Percentiles rank a stretch among this genome's conserved stretches.
These are phyloP conservation scores for Stramenopiles sp. DNA, from an alignment of 352 stramenopile genomes.

Conservation along the genomic window DNA sequence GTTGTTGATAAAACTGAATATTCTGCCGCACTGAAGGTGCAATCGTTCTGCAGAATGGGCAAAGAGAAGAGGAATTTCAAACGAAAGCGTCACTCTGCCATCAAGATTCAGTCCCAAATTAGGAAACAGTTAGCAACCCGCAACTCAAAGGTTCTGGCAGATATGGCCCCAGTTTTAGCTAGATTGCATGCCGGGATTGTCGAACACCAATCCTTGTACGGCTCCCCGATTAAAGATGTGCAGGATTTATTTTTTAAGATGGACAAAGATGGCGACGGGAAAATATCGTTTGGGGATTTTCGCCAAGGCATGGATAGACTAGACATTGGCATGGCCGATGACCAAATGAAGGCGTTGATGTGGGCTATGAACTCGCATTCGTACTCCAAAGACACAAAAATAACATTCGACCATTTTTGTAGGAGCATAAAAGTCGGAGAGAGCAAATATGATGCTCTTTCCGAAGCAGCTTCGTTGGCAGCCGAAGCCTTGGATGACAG, in stretches of 20 bases:
- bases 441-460: neutral
- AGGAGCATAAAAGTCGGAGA: neutral
- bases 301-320: neutral
- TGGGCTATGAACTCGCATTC: conserved; percentile 9
- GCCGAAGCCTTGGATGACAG: no score
- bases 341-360: neutral
- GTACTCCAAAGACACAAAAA: neutral
- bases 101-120: neutral
- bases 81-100: neutral
- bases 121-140: neutral
- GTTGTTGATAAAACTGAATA: conserved; percentile 8
- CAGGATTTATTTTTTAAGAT: conserved; percentile 12
- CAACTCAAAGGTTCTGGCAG: neutral
- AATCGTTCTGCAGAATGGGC: neutral
- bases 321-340: conserved; percentile 1
- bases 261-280: conserved; percentile 4
- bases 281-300: neutral
- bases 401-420: neutral
- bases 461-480: neutral
- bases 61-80: neutral
- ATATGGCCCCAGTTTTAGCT: neutral
- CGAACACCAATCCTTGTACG: neutral
- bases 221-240: neutral
- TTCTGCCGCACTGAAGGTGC: neutral
- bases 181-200: neutral